Base-by-base conservation (phyloP, 352 stramenopile genomes). In the Phytophthora citrophthora region DNA sequence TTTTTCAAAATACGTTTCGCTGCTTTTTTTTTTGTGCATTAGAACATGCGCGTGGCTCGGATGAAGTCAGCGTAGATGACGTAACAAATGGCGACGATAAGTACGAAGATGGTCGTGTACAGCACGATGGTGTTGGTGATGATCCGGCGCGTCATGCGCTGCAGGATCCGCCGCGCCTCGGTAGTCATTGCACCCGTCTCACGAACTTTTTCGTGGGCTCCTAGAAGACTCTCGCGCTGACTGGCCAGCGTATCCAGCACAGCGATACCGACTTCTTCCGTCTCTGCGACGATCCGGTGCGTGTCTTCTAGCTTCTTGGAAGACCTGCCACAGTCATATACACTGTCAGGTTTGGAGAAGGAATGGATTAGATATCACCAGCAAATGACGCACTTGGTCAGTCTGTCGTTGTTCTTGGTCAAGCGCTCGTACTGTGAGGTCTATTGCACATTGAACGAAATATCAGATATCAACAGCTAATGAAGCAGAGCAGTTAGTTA, bases 61-160 rank as follows among this genome's bases (percentile, higher is more conserved):
- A 94, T 92, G 46, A 92, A 94, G 55, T 94, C 80, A 49, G 81
- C 78, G 64, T 94, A 94, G 39, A 91, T 68, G 10, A 94, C 81
- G 39, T 90, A 76, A 63, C 71, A 88, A 48, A 94, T 94, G 5
- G 80, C 73, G 15, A 70, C 70, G 16, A 91, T 61, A 57, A 94
- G 81, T 11, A 88, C 49, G 27, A 79, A 74, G 54, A 94, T 93
- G 34, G 86, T 81, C 40, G 80, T 90, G 68, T 90, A 94, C 50
- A 94, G 70, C 49, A 91, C 81, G 58, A 93, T 88, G 5, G 70
- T 86, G 72, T 94, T 91, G 50, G 82, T 92, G 62, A 93, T 74
- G 45, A 90, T 79, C 36, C 86, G 86, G 4, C 84, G 83, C 40
- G 79, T 83, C 86, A 94, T 92, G 26, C 80, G 81, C 70, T 91